phyloP scores from a whole-genome alignment of 192 early-diverging fungal species.

The Rhizoclosmatium globosum region DNA sequence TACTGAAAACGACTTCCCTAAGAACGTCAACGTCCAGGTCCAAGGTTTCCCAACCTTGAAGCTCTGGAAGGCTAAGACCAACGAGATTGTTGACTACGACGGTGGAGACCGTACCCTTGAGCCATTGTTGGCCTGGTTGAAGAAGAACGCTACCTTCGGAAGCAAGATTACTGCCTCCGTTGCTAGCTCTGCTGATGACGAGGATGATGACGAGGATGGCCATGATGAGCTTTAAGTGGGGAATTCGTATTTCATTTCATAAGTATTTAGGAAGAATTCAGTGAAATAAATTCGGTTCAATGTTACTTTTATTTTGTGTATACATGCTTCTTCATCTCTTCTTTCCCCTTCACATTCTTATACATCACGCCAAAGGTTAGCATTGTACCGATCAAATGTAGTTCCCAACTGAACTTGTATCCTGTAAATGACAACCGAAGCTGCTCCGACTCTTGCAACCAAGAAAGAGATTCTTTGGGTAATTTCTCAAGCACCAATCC shows the following conservation, averaged over 20 bases:
- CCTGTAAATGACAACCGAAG: background rate
- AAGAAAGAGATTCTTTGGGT: background rate
- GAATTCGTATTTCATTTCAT: no score
- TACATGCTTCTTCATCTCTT: background rate
- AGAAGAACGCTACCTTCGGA: slow-evolving; percentile 64
- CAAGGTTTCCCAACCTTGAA: slow-evolving; percentile 96
- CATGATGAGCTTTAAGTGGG: slow-evolving; percentile 28
- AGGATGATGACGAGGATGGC: slow-evolving; percentile 11
- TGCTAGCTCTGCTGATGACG: background rate
- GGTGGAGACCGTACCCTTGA: slow-evolving; percentile 83
- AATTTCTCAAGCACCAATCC: background rate
- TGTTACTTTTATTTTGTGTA: no score
- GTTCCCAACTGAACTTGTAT: background rate
- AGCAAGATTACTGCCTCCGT: slow-evolving; percentile 25
- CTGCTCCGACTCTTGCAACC: background rate
- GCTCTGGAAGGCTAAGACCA: slow-evolving; percentile 84
- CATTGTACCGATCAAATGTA: background rate
- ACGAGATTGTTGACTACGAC: slow-evolving; percentile 82
- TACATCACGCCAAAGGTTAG: background rate
- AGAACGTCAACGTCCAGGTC: slow-evolving; percentile 70
- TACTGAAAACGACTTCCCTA: slow-evolving; percentile 92
- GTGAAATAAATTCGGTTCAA: no score
- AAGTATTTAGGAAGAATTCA: no score
- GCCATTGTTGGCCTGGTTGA: slow-evolving; percentile 79
- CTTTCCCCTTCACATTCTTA: background rate